A percentile compares a stretch with the other conserved stretches of the same genome.
These are phyloP conservation scores for Persicaria maculosa DNA, from an alignment of 148 eudicot species.

Conservation along the genomic window DNA sequence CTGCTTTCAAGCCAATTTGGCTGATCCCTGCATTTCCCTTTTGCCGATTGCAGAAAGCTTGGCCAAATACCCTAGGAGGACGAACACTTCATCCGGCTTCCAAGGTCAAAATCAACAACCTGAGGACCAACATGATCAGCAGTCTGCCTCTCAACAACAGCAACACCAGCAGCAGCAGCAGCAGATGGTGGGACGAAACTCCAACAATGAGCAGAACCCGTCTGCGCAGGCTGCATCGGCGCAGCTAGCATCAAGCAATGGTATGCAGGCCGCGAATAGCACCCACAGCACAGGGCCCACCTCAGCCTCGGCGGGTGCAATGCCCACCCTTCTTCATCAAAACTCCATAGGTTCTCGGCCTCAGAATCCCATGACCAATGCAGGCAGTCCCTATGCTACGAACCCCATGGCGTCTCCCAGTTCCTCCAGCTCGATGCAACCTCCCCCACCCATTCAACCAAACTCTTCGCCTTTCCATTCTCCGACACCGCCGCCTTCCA, in stretches of 20 bases:
- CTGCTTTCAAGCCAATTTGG: not conserved
- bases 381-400: constrained; percentile 42
- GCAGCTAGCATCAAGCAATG: constrained; percentile 48
- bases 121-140: constrained; percentile 42
- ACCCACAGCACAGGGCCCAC: constrained; percentile 37
- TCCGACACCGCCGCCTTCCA: constrained; percentile 39
- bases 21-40: not conserved
- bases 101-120: constrained; percentile 49
- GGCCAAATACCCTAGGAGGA: constrained; percentile 82
- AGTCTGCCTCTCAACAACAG: constrained; percentile 15
- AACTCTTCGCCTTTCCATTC: constrained; percentile 33
- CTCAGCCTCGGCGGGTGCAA: constrained; percentile 24
- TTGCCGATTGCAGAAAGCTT: constrained; percentile 57
- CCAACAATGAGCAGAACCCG: constrained; percentile 36
- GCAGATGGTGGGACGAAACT: constrained; percentile 34
- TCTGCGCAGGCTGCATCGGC: constrained; percentile 37
- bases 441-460: constrained; percentile 44
- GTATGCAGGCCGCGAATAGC: constrained; percentile 45
- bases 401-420: constrained; percentile 55
- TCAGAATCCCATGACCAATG: constrained; percentile 45
- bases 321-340: constrained; percentile 42
- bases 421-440: constrained; percentile 41
- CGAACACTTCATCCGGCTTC: constrained; percentile 7
- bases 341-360: constrained; percentile 64
- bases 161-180: constrained; percentile 34